phyloP scores from a whole-genome alignment of 352 stramenopile genomes.

The Pelagophyceae sp. region DNA sequence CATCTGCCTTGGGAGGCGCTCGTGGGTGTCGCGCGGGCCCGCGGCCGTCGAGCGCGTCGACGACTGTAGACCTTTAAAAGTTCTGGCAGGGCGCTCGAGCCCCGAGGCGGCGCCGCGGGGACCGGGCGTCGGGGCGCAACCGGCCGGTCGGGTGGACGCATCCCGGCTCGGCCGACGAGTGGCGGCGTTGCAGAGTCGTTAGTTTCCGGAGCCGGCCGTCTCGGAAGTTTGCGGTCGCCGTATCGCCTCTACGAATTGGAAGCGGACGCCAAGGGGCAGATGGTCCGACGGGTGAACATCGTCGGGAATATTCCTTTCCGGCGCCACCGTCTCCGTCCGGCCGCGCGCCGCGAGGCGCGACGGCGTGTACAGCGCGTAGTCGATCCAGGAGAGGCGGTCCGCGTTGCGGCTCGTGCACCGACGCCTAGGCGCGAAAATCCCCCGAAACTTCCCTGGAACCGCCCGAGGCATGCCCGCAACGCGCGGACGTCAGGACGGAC shows the following conservation, averaged over 20 bases:
- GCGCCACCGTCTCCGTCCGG: background rate
- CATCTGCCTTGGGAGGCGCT: too few species aligned
- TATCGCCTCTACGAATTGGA: background rate
- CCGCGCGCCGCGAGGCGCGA: background rate
- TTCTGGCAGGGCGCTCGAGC: too few species aligned
- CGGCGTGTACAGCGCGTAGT: background rate
- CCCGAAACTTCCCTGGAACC: background rate
- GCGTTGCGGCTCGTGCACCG: constrained; percentile 2
- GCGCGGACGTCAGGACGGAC: background rate
- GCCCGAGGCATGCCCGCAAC: background rate
- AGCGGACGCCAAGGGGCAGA: constrained; percentile 2
- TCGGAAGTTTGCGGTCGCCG: background rate
- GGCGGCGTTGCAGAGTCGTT: too few species aligned
- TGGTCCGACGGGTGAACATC: background rate
- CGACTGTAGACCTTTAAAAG: too few species aligned
- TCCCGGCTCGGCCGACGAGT: too few species aligned
- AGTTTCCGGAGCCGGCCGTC: too few species aligned
- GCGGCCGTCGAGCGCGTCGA: too few species aligned
- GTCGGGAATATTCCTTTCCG: background rate
- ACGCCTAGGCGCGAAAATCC: background rate
- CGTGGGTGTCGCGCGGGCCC: too few species aligned
- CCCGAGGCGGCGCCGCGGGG: too few species aligned
- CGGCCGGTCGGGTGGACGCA: too few species aligned
- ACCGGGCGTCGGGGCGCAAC: too few species aligned
- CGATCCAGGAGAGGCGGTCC: background rate